Evolutionary conservation across 345 rosid genomes (phyloP), one percentile per base, ranked within the genome.

Genomic region (Capsella bursapastoris): DNA sequence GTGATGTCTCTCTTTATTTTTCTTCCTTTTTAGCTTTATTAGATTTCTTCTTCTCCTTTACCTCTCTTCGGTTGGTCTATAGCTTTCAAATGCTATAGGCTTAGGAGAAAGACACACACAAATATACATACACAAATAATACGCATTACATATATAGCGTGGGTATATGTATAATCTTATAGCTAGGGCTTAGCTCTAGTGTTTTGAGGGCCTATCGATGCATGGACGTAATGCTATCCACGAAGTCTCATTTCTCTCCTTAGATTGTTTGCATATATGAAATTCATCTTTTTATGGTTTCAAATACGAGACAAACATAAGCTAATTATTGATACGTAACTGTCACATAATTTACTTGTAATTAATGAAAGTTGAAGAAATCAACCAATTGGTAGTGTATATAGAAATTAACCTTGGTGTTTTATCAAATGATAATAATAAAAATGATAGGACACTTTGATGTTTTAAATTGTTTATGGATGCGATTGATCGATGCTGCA

Each of bases 1-100:
- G 57, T 69, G 41, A 68, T 61, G 34, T 59, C 53, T 58, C 53
- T 29, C 22, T 57, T 44, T 34, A 57, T 47, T 64, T 73, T 8
- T 58, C 37, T 2, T 12, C 27, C 10, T 51, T 50, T 68, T 51
- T 14, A 31, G 28, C 55, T 61, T 60, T 53, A 43, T 60, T 53
- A 62, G 70, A 45, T 76, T 69, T 76, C 75, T 68, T 68, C 73
- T 44, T 59, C 74, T 41, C 43, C 63, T 75, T 59, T 38, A 53
- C 34, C 37, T 70, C 79, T 41, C 66, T 69, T 63, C 70, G 66
- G 79, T 76, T 76, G 75, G 59, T 63, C 70, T 38, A 28, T 76
- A 62, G 58, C 79, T 76, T 76, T 69, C 70, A 63, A 62, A 70
- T 37, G 45, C 55, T 34, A 75, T 25, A 52, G 37, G 15, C 41